Conservation (phyloP, 306 rosid species). For the Castanea sativa region DNA sequence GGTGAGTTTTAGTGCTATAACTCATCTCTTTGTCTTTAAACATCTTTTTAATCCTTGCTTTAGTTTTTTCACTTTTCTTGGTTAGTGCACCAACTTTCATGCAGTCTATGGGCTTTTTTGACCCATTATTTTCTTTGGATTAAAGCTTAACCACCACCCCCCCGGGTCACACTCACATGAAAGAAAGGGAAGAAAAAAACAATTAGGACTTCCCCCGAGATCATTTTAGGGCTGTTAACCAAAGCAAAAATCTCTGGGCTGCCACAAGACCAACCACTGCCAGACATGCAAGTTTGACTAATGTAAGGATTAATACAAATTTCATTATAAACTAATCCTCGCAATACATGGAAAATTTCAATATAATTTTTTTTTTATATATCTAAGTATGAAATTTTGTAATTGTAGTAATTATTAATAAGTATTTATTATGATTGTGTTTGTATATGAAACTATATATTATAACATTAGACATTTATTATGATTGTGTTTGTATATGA, state of each 20-base stretch:
- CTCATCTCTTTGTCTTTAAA: conserved; percentile 21
- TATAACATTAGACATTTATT: too few relatives aligned
- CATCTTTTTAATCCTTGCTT: conserved; percentile 20
- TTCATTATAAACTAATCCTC: too few relatives aligned
- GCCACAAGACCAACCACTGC: background rate
- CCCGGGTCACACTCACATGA: conserved; percentile 38
- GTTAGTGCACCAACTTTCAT: conserved; percentile 57
- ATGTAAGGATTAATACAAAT: too few relatives aligned
- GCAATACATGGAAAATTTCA: too few relatives aligned
- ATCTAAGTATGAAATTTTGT: too few relatives aligned
- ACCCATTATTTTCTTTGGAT: conserved; percentile 36
- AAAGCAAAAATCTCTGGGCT: background rate
- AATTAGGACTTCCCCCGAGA: conserved; percentile 13
- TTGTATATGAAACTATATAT: too few relatives aligned
- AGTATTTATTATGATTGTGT: too few relatives aligned
- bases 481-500: too few relatives aligned
- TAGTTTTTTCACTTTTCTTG: conserved; percentile 31
- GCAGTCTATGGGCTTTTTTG: conserved; percentile 50
- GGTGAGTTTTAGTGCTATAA: conserved; percentile 12
- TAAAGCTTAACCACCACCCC: conserved; percentile 27
- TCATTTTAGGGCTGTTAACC: conserved; percentile 5
- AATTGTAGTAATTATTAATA: too few relatives aligned
- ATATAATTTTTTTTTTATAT: too few relatives aligned
- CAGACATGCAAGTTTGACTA: background rate
- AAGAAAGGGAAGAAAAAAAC: conserved; percentile 24